Percentiles rank a stretch among this genome's conserved stretches.
Conservation (phyloP, 2,329 filamentous ascomycete genomes). For the Trichoderma asperellum region DNA sequence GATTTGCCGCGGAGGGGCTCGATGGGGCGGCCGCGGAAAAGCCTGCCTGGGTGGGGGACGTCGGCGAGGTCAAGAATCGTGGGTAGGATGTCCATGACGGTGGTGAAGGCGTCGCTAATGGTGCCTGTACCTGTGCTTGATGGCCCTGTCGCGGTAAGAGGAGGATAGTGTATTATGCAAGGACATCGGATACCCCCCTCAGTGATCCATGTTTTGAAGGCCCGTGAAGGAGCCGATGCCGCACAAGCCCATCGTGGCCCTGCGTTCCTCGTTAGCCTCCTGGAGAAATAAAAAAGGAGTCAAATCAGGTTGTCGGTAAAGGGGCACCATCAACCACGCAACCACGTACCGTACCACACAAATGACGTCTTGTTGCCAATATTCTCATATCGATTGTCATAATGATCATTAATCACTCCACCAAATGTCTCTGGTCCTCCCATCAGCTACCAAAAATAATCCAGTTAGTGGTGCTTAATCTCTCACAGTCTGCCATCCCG, state of each 20-base stretch:
- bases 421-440: slow-evolving; percentile 30
- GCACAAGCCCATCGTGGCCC: slow-evolving; percentile 51
- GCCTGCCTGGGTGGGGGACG: no score
- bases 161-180: slow-evolving; percentile 28
- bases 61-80: neutral
- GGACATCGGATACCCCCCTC: slow-evolving; percentile 57
- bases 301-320: no score
- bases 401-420: slow-evolving; percentile 34
- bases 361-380: slow-evolving; percentile 44
- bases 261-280: no score
- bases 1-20: no score
- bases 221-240: slow-evolving; percentile 42
- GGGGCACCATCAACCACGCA: no score
- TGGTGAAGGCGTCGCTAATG: neutral
- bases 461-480: no score
- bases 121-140: neutral
- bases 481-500: no score
- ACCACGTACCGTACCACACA: slow-evolving; percentile 60
- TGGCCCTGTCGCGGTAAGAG: no score
- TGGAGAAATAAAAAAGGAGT: no score
- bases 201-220: slow-evolving; percentile 47
- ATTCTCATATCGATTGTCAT: neutral
- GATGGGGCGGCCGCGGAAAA: no score
- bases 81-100: slow-evolving; percentile 1
- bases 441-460: no score